Evolutionary conservation across 1,284 basidiomycete genomes (phyloP).

Genomic region (Stereum hirsutum): DNA sequence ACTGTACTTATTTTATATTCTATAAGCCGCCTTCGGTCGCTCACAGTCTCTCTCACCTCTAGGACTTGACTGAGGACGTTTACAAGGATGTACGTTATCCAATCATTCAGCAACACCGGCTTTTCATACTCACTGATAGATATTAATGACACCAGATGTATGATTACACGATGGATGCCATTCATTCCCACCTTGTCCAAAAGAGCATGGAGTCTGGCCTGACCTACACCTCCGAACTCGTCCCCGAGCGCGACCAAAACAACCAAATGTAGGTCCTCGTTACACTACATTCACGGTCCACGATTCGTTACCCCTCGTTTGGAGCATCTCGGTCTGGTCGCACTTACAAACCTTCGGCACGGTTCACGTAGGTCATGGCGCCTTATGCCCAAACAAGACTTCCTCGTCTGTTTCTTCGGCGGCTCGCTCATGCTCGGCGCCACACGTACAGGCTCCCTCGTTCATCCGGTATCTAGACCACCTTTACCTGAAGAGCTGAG

Average conservation of each 20-base stretch:
- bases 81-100: conserved; percentile 59
- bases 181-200: conserved; percentile 71
- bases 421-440: conserved; percentile 89
- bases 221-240: conserved; percentile 79
- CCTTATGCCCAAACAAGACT: conserved; percentile 84
- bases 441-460: conserved; percentile 51
- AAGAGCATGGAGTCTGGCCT: conserved; percentile 49
- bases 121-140: not conserved
- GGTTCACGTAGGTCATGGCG: conserved; percentile 47
- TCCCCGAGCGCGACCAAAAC: conserved; percentile 38
- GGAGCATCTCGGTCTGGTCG: no score
- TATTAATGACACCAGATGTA: conserved; percentile 57
- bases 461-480: conserved; percentile 44
- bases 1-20: conserved; percentile 38
- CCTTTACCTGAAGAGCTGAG: conserved; percentile 51
- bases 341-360: not conserved
- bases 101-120: not conserved
- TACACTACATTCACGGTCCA: not conserved
- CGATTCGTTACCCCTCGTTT: conserved; percentile 6
- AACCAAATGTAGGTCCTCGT: conserved; percentile 36
- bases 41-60: conserved; percentile 4
- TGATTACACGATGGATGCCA: conserved; percentile 72
- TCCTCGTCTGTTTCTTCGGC: conserved; percentile 92
- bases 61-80: conserved; percentile 72
- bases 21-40: conserved; percentile 6